Base-by-base conservation (phyloP, 768 basidiomycete genomes). In the Trametes meyenii region DNA sequence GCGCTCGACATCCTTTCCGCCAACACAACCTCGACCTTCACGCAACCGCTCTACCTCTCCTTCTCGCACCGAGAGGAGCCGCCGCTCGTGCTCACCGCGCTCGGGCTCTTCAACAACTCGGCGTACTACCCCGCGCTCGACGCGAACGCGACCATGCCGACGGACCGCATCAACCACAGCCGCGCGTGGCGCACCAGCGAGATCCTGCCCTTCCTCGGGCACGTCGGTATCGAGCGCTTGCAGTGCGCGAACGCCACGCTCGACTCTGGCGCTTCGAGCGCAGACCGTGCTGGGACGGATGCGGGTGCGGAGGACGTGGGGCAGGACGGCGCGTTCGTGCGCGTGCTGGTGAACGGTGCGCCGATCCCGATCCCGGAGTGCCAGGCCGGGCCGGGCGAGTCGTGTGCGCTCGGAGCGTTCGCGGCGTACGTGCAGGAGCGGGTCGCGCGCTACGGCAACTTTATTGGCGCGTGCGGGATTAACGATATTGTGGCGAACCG, bases 41-140 rank as follows among this genome's bases (percentile, higher is more conserved):
- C 56, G 38, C 66, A 67, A 39, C 38, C 60, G 23, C 63, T 67
- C 40, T 65, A 65, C 58, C 13, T 67, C 21, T 64, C 63, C 55
- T 67, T 67, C 61, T 48, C 60, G 11, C 66, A 67, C 50, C 63
- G 66, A 43, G 66, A 67, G 44, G 63, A 67, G 39, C 66, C 66
- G 16, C 66, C 66, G 29, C 59, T 67, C 44, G 51, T 67, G 29
- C 52, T 67, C 17, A 67, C 66, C 49, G 66, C 66, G 44, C 66
- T 67, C 45, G 55, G 55, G 21, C 63, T 67, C 16, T 67, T 67
- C 63, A 67, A 67, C 58, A 67, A 64, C 48, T 67, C 66, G 1
- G 66, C 56, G 2, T 64, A 64, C 53, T 64, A 62, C 53, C 55
- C 55, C 26, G 33, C 26, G 6, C 58, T 63, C 16, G 54, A 67